Evolutionary conservation across 2,329 filamentous ascomycete species (phyloP), one percentile per base, ranked within the genome.

Genomic region (Colletotrichum liriopes): DNA sequence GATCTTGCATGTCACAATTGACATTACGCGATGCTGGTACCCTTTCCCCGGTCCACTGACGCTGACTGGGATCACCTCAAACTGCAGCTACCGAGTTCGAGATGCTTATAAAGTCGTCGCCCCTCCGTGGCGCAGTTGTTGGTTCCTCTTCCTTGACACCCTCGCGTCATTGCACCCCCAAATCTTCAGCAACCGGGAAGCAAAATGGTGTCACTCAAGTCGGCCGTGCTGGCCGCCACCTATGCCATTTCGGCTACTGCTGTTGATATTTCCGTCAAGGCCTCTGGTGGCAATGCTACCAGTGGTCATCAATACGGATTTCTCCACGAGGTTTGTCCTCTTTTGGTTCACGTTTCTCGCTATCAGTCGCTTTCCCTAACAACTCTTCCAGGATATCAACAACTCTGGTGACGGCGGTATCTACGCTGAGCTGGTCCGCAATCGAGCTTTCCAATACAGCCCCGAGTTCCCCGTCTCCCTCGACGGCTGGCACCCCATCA

Each of bases 391-490:
- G 87, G 89, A 90, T 65, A 92, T 92, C 79, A 90, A 90, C 79
- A 89, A 93, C 79, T 91, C 89, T 2, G 92, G 92, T 2, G 92
- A 94, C 77, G 92, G 92, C 29, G 92, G 92, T 6, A 88, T 94
- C 73, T 94, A 94, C 78, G 92, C 90, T 60, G 92, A 94, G 77
- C 80, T 94, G 67, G 88, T 94, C 68, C 88, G 87, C 63, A 94
- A 94, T 80, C 87, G 91, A 60, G 92, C 91, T 14, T 93, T 94
- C 77, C 92, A 94, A 79, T 83, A 82, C 65, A 85, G 82, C 71
- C 80, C 82, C 26, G 75, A 77, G 20, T 85, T 80, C 72, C 84
- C 84, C 4, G 80, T 82, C 49, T 83, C 82, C 5, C 81, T 89
- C 2, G 80, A 81, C n/a, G 84, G 80, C 20, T 89, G 86, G 85